These are phyloP conservation scores for Aspergillus ellipticus DNA, from an alignment of 495 filamentous ascomycete species.

Conservation along the genomic window DNA sequence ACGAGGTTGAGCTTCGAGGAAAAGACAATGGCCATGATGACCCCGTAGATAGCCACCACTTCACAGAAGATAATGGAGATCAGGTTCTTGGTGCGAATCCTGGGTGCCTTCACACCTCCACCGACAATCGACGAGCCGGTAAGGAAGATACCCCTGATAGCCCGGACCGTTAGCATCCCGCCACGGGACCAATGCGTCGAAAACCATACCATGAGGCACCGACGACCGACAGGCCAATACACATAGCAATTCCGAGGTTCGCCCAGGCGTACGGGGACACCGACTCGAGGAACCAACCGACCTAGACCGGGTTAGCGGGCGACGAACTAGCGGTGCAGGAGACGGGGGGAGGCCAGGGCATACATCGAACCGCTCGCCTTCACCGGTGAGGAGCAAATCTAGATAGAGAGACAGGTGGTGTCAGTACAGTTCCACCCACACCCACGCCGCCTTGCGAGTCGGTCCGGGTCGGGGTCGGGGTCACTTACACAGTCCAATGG, in stretches of 20 bases:
- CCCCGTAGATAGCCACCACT: conserved; percentile 98
- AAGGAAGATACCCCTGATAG: conserved; percentile 90
- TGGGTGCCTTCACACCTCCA: conserved; percentile 89
- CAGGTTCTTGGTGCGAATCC: conserved; percentile 97
- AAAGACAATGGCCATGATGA: conserved; percentile 99
- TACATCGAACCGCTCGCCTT: conserved; percentile 97
- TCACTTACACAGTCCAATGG: conserved; percentile 82
- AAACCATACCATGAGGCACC: conserved; percentile 88
- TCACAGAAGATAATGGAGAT: conserved; percentile 99
- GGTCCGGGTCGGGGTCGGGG: too few relatives aligned
- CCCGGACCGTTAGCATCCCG: conserved; percentile 10
- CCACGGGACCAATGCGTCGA: too few relatives aligned
- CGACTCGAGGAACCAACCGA: conserved; percentile 90
- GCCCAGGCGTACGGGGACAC: conserved; percentile 96
- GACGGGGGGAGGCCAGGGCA: conserved; percentile 20
- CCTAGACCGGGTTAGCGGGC: conserved; percentile 47
- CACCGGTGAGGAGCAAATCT: conserved; percentile 98
- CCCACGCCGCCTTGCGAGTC: conserved; percentile 11
- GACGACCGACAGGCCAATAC: conserved; percentile 91
- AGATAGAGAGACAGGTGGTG: conserved; percentile 20
- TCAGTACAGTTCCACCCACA: conserved; percentile 17
- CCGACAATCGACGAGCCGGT: conserved; percentile 98
- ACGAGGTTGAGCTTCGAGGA: conserved; percentile 73
- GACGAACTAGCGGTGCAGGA: background rate
- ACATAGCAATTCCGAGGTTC: conserved; percentile 83